phyloP scores from a whole-genome alignment of 345 rosid genomes.

The Euphorbia peplus region DNA sequence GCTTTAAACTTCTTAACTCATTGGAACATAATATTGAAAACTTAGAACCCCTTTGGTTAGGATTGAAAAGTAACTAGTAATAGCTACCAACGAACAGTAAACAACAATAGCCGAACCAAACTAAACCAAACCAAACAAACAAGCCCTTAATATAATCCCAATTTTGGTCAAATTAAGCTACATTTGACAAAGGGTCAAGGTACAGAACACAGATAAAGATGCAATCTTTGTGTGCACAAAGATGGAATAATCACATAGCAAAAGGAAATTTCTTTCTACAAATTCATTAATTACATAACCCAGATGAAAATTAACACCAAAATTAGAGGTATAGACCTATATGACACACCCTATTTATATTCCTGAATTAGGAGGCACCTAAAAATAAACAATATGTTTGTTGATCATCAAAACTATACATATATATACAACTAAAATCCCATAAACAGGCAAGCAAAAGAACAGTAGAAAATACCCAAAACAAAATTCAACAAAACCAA shows the following conservation, averaged over 20 bases:
- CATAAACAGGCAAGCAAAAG: background rate
- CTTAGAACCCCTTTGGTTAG: no score
- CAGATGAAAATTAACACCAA: constrained; percentile 5
- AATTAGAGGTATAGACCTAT: background rate
- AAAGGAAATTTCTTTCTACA: background rate
- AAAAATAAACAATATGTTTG: background rate
- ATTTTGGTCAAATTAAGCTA: constrained; percentile 7
- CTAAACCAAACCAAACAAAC: no score
- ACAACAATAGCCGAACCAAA: no score
- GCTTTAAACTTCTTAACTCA: background rate
- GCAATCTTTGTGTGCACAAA: background rate
- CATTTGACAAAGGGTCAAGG: background rate
- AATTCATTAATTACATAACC: constrained; percentile 4
- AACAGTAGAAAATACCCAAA: constrained; percentile 1
- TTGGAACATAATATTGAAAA: background rate
- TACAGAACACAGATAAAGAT: constrained; percentile 12
- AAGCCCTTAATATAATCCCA: background rate
- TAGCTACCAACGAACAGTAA: no score
- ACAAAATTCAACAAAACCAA: background rate
- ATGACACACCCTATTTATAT: background rate
- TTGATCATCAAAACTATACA: constrained; percentile 16
- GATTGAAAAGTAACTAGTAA: no score
- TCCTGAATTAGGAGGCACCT: constrained; percentile 12
- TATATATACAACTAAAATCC: background rate
- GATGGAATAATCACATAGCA: background rate